phyloP scores from a whole-genome alignment of 495 filamentous ascomycete species.

The Podospora tetraspora region DNA sequence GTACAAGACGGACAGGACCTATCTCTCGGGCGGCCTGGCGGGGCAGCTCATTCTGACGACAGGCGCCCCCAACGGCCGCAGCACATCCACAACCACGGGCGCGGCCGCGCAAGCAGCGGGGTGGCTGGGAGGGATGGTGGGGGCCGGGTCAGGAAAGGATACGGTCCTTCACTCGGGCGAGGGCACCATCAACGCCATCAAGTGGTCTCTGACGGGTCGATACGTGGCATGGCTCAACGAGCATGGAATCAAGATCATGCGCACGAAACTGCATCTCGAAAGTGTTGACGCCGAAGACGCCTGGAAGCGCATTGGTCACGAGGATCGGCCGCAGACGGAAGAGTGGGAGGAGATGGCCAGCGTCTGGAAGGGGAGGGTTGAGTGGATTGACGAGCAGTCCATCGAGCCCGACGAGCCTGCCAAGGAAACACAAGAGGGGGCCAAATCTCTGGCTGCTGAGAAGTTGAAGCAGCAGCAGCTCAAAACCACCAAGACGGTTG shows the following conservation, averaged over 20 bases:
- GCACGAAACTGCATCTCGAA: conserved; percentile 77
- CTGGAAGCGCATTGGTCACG: conserved; percentile 94
- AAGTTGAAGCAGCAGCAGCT: conserved; percentile 43
- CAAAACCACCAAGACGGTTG: conserved; percentile 45
- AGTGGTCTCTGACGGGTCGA: conserved; percentile 86
- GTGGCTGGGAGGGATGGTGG: conserved; percentile 85
- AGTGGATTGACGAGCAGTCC: conserved; percentile 83
- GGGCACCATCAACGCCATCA: conserved; percentile 81
- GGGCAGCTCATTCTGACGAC: conserved; percentile 86
- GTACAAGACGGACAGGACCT: conserved; percentile 79
- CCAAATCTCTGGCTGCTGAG: conserved; percentile 40
- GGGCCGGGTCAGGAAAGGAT: conserved; percentile 74
- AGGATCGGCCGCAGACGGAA: conserved; percentile 70
- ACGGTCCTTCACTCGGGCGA: conserved; percentile 87
- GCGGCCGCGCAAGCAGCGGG: conserved; percentile 75
- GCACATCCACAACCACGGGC: conserved; percentile 72
- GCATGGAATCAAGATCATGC: conserved; percentile 95
- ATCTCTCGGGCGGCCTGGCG: conserved; percentile 83
- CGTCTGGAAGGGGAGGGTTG: conserved; percentile 84
- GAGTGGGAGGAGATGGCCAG: conserved; percentile 92
- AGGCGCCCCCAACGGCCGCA: conserved; percentile 71
- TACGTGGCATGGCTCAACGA: conserved; percentile 95
- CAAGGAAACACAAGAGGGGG: conserved; percentile 31
- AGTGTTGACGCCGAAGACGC: conserved; percentile 70
- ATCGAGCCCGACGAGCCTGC: conserved; percentile 55